Evolutionary conservation across 1,284 basidiomycete species (phyloP), one percentile per base, ranked within the genome.

Genomic region (Heterobasidion occidentale): DNA sequence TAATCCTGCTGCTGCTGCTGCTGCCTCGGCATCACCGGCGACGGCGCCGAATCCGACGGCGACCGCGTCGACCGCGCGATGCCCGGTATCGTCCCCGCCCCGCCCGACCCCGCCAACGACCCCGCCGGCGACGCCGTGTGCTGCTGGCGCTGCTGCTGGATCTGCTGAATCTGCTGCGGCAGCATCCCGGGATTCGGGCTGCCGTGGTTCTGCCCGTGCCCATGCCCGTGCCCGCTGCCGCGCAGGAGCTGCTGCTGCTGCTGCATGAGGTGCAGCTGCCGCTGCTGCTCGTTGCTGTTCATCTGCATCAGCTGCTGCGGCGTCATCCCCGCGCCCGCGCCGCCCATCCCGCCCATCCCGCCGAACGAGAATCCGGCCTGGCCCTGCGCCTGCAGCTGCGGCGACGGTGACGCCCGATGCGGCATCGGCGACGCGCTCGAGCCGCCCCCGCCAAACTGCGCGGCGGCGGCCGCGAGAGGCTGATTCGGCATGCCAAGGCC

Each of bases 41-140:
- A 79, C 52, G 79, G 74, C 7, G 74, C 74, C 36, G 76, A 73
- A 56, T 88, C 85, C 17, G 84, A 81, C 20, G 87, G 87, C 46
- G 87, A 88, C 56, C 85, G 76, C 53, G 79, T 77, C 62, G 80
- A 86, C 62, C 87, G 75, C 36, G 86, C 83, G 57, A 89, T 88
- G 5, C 86, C 86, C 0, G 85, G 84, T 58, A 88, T 83, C 44
- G 34, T 36, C 15, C 15, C 35, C 50, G 27, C 19, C 45, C 20
- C 38, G 33, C 46, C 19, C 15, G 12, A 48, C 12, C 67, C 48
- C 77, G 73, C 62, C 82, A 81, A 51, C 17, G 82, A 81, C 34
- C 79, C 76, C 52, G 80, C 49, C n/a, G 49, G 52, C 46, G 34
- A n/a, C 15, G 54, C 62, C 51, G 52, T 57, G 36, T 54, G 58